phyloP scores from a whole-genome alignment of 1,284 basidiomycete genomes.

The Cerrena zonata region DNA sequence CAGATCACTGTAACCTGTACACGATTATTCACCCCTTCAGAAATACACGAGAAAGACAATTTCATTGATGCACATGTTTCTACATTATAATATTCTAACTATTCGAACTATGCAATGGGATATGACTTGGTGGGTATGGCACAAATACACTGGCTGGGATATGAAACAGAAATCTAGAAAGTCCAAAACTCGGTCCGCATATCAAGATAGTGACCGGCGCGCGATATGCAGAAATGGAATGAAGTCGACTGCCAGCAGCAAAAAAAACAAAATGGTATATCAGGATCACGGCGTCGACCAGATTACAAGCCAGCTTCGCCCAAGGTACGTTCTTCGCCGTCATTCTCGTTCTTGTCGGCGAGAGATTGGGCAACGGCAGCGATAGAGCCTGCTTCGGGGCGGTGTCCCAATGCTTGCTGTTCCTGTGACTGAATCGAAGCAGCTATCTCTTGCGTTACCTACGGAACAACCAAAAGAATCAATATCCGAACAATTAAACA shows the following conservation, averaged over 20 bases:
- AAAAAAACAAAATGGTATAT: not conserved
- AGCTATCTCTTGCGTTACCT: conserved; percentile 16
- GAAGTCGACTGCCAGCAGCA: not conserved
- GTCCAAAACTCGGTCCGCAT: no score
- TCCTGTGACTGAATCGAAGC: conserved; percentile 20
- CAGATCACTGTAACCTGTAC: no score
- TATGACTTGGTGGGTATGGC: no score
- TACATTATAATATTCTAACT: no score
- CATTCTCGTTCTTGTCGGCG: conserved; percentile 20
- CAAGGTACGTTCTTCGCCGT: conserved; percentile 13
- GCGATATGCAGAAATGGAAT: no score
- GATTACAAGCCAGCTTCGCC: conserved; percentile 5
- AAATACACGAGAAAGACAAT: no score
- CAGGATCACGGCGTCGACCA: not conserved
- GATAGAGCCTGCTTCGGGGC: conserved; percentile 17
- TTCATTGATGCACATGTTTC: no score
- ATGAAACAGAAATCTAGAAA: no score
- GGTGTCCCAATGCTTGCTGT: conserved; percentile 19
- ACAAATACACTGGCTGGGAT: no score
- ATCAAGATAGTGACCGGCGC: no score
- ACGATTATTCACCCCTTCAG: no score
- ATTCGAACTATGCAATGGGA: no score
- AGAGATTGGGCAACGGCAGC: conserved; percentile 16
- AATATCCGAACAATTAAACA: not conserved
- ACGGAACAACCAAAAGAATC: not conserved